A percentile compares a stretch with the other conserved stretches of the same genome.
phyloP scores from a whole-genome alignment of 106 monocot genomes.

The Posidonia australis region DNA sequence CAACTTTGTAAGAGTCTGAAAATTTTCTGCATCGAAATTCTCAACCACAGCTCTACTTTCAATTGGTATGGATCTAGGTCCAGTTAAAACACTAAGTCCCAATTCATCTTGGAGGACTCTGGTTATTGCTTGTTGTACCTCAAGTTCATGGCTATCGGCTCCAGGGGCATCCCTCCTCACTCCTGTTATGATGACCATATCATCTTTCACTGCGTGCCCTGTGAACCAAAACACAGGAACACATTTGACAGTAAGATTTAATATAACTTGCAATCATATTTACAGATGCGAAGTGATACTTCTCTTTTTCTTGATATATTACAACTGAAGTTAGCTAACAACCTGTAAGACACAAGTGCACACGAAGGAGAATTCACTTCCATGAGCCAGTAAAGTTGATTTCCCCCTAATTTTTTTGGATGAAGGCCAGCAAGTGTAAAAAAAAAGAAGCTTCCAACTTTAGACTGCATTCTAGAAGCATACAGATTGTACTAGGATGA shows the following conservation, averaged over 20 bases:
- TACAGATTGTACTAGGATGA: no score
- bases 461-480: no score
- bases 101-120: conserved; percentile 43
- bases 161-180: conserved; percentile 9
- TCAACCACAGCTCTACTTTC: not conserved
- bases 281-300: no score
- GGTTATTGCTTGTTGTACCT: conserved; percentile 46
- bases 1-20: not conserved
- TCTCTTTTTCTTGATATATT: no score
- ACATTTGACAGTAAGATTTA: not conserved
- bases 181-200: conserved; percentile 64
- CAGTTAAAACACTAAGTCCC: conserved; percentile 38
- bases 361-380: no score
- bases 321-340: no score
- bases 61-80: conserved; percentile 5
- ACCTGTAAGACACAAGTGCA: no score
- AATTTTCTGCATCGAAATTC: not conserved
- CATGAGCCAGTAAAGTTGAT: no score
- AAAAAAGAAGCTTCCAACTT: no score
- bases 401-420: no score
- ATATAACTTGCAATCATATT: no score
- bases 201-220: conserved; percentile 44
- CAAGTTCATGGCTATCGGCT: conserved; percentile 5
- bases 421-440: no score
- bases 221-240: not conserved